A percentile compares a stretch with the other conserved stretches of the same genome.
Evolutionary conservation across 768 basidiomycete species (phyloP).

Genomic region (Arthromyces matolae): DNA sequence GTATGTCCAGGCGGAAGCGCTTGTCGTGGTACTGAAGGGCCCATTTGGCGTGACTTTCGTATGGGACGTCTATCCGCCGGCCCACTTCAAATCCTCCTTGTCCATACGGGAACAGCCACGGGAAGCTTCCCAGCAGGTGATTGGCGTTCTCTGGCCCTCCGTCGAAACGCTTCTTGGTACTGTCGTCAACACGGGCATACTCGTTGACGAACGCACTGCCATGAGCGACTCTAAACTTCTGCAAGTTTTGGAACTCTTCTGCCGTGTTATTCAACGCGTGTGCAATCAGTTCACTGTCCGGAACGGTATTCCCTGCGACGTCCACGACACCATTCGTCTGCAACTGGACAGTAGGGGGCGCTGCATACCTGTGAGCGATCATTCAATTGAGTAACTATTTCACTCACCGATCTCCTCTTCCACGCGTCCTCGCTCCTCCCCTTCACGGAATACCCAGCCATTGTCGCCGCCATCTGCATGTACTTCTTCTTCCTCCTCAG

Average conservation of each 20-base stretch:
- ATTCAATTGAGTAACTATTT: too few relatives aligned
- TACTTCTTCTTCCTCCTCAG: too few relatives aligned
- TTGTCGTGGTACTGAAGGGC: conserved; percentile 23
- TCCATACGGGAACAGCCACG: conserved; percentile 16
- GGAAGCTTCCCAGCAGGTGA: conserved; percentile 9
- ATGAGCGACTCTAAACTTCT: too few relatives aligned
- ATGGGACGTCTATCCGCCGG: conserved; percentile 3
- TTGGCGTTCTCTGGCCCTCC: conserved; percentile 6
- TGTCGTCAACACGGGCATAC: neutral
- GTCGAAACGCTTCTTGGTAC: neutral
- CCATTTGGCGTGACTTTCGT: conserved; percentile 21
- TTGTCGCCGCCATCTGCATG: too few relatives aligned
- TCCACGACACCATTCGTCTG: neutral
- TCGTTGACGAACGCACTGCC: conserved; percentile 8
- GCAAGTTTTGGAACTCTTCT: neutral
- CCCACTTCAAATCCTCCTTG: conserved; percentile 10
- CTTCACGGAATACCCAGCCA: too few relatives aligned
- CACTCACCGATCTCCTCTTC: too few relatives aligned
- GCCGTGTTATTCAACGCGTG: neutral
- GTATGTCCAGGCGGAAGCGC: conserved; percentile 25
- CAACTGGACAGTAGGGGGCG: neutral
- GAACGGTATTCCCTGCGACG: neutral
- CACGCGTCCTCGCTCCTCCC: too few relatives aligned
- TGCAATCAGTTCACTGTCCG: neutral
- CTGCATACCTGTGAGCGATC: too few relatives aligned